A percentile compares a stretch with the other conserved stretches of the same genome.
These are phyloP conservation scores for Paraurostyla sp. DNA, from an alignment of 73 alveolate species.

Conservation along the genomic window DNA sequence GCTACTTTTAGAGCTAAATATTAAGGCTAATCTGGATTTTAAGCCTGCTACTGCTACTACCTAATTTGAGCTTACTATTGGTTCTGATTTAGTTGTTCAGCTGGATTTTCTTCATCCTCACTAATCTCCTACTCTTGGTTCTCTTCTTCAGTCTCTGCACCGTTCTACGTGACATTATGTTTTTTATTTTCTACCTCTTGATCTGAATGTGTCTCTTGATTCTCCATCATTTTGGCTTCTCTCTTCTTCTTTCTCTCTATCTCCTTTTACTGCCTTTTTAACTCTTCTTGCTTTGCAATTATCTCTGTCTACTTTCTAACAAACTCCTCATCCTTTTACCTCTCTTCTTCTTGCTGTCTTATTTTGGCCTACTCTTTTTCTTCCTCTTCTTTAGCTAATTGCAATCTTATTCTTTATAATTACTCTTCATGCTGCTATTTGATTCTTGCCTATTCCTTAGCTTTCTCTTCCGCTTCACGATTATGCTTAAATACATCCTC, in stretches of 20 bases:
- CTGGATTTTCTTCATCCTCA: background rate
- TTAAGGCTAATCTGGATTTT: background rate
- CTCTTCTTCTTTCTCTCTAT: background rate
- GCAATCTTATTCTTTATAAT: background rate
- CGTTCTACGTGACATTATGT: background rate
- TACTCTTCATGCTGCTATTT: background rate
- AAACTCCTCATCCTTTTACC: background rate
- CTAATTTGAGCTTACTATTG: background rate
- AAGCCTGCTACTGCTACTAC: background rate
- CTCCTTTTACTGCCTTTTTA: background rate
- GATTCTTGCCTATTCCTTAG: background rate
- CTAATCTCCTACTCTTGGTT: background rate
- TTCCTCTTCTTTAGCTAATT: background rate
- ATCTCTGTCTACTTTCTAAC: background rate
- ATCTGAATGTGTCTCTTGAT: conserved; percentile 5
- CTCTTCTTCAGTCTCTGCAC: background rate
- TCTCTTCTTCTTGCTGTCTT: background rate
- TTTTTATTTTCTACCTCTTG: background rate
- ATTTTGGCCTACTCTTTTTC: background rate
- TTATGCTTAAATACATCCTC: background rate
- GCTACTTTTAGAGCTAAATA: conserved; percentile 48
- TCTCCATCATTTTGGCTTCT: background rate
- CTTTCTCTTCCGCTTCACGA: background rate
- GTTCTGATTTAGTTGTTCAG: too few species aligned
- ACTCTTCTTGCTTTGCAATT: background rate